These are phyloP conservation scores for Lasiosphaeria ovina DNA, from an alignment of 495 filamentous ascomycete genomes.

Conservation along the genomic window DNA sequence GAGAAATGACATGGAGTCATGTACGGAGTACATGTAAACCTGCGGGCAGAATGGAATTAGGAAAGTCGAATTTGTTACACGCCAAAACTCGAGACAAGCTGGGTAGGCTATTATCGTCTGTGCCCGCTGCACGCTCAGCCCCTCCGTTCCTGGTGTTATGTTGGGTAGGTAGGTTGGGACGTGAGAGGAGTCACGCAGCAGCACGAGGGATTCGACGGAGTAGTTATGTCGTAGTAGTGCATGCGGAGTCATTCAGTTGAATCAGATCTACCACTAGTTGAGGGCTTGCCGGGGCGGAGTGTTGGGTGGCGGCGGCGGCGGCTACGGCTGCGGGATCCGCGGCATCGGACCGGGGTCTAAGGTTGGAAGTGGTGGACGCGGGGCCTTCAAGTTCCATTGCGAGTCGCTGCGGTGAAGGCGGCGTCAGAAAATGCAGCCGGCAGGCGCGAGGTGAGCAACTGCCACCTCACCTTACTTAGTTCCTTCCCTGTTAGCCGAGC, in stretches of 20 bases:
- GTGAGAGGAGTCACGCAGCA: neutral
- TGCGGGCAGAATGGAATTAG: neutral
- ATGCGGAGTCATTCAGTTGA: no score
- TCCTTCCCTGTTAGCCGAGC: neutral
- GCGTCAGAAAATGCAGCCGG: neutral
- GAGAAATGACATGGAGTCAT: neutral
- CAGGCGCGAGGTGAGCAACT: neutral
- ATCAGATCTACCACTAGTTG: neutral
- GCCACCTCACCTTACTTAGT: no score
- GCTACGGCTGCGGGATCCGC: neutral
- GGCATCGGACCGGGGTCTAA: neutral
- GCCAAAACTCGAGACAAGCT: neutral
- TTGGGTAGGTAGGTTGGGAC: neutral
- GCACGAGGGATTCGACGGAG: neutral
- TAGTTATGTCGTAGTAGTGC: neutral
- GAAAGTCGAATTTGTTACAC: neutral
- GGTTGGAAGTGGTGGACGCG: neutral
- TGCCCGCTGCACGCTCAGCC: neutral
- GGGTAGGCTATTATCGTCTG: neutral
- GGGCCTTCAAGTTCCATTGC: neutral
- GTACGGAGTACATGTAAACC: neutral
- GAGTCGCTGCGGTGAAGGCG: neutral
- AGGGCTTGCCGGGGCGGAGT: neutral
- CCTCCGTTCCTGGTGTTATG: neutral
- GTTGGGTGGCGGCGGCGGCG: neutral